Base-by-base conservation (phyloP, 768 basidiomycete genomes). In the Boletus coccyginus region DNA sequence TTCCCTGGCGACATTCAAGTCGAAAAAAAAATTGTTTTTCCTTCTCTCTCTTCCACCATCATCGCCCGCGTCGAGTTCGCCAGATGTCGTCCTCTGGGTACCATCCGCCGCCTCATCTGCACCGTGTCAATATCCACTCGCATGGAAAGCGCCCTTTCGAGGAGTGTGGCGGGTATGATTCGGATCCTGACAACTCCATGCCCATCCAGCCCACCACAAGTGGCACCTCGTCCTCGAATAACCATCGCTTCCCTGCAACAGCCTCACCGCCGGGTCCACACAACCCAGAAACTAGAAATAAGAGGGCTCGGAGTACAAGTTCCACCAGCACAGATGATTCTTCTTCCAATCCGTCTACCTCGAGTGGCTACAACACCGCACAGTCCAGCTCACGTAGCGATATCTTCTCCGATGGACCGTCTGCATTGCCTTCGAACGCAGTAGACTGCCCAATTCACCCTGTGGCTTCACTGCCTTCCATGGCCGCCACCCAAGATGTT, bases 221-320 rank as follows among this genome's bases (percentile, higher is more conserved):
- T 57, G 69, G 67, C 56, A 67, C 69, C n/a, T 58, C 64, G n/a
- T 57, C 70, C 16, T 57, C 60, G 10, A 55, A 39, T 46, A 50
- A 41, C 35, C 54, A 29, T 33, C 65, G 54, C 39, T 57, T 60
- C 21, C 29, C 64, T 14, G 16, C 66, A 2, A 24, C 54, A 31
- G 9, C 53, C 27, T 50, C 39, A 3, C 38, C 53, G 6, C 24
- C 48, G 39, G 50, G 52, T 65, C 62, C 64, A 68, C 73, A 66
- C 50, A 73, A 73, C 62, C 74, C 76, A 46, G 78, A 80, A 60
- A 75, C 81, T 52, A 78, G 82, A 55, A 83, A 78, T 58, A 85
- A 85, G 69, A 71, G 84, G 33, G 81, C 84, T 5, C 71, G 84
- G 45, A 84, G 83, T 57, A 79, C 77, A 35, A 80, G 77, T 57